Percentiles rank a stretch among this genome's conserved stretches.
Evolutionary conservation across 257 asterid species (phyloP).

Genomic region (Rhazya stricta): DNA sequence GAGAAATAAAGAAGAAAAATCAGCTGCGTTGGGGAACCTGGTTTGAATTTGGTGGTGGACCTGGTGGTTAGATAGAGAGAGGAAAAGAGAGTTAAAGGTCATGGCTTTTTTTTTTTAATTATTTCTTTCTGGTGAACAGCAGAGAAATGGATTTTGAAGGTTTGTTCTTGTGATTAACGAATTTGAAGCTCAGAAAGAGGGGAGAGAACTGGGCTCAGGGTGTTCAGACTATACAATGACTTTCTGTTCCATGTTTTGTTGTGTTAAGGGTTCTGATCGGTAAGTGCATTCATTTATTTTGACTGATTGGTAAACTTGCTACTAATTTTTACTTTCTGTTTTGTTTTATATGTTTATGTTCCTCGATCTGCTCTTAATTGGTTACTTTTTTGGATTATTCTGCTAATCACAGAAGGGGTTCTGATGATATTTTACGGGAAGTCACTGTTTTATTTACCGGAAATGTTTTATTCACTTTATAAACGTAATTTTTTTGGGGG

Average conservation of each 20-base stretch:
- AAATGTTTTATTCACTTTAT: background rate
- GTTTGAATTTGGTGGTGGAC: too few species aligned
- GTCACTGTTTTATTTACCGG: background rate
- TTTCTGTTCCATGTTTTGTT: constrained; percentile 48
- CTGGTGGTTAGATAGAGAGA: background rate
- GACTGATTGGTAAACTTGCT: constrained; percentile 23
- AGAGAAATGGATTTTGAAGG: constrained; percentile 15
- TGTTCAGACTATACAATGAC: constrained; percentile 32
- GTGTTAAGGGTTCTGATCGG: constrained; percentile 66
- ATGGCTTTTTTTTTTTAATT: constrained; percentile 6
- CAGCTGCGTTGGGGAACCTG: too few species aligned
- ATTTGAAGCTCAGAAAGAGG: constrained; percentile 15
- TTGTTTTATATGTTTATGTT: background rate
- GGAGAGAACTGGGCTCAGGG: constrained; percentile 19
- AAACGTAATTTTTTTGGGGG: background rate
- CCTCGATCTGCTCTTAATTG: constrained; percentile 1
- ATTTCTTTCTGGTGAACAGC: background rate
- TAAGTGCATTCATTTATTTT: constrained; percentile 26
- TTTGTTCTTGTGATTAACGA: constrained; percentile 3
- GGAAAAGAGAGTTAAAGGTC: background rate
- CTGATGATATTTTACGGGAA: background rate
- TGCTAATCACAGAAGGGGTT: background rate
- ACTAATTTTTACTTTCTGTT: constrained; percentile 6
- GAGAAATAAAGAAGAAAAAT: background rate
- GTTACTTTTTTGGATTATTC: background rate